Conservation (phyloP, 1,284 basidiomycete genomes). For the Leccinum variabile region DNA sequence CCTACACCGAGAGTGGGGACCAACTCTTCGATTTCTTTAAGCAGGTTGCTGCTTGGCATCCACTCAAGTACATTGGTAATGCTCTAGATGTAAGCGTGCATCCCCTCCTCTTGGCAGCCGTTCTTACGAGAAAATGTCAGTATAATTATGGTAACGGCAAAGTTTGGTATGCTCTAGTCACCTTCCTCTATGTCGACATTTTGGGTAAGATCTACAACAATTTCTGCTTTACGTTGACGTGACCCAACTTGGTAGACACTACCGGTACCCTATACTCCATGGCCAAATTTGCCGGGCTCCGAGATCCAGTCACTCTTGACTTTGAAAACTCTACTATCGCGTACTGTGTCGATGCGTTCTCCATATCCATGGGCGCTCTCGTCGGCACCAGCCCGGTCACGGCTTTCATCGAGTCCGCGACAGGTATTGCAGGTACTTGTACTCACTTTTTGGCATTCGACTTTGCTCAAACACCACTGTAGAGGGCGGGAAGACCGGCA, state of each 20-base stretch:
- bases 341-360: slow-evolving; percentile 82
- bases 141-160: slow-evolving; percentile 63
- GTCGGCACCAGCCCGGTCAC: slow-evolving; percentile 89
- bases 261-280: slow-evolving; percentile 86
- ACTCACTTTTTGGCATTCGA: neutral
- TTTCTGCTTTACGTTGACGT: slow-evolving; percentile 1
- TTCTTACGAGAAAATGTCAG: slow-evolving; percentile 31
- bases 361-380: slow-evolving; percentile 79
- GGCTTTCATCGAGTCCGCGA: slow-evolving; percentile 84
- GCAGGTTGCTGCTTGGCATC: slow-evolving; percentile 78
- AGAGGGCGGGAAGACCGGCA: slow-evolving; percentile 88
- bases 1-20: slow-evolving; percentile 69
- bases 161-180: slow-evolving; percentile 86
- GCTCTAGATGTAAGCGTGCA: slow-evolving; percentile 57
- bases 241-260: slow-evolving; percentile 36
- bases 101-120: neutral
- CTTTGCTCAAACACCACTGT: slow-evolving; percentile 18
- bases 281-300: slow-evolving; percentile 89
- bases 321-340: slow-evolving; percentile 87
- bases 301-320: slow-evolving; percentile 82
- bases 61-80: slow-evolving; percentile 59
- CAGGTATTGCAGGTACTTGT: slow-evolving; percentile 63
- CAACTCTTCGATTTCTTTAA: slow-evolving; percentile 85
- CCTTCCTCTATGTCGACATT: slow-evolving; percentile 89
- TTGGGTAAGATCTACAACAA: slow-evolving; percentile 47